These are phyloP conservation scores for Herpetospermum pedunculosum DNA, from an alignment of 306 rosid genomes.

Conservation along the genomic window DNA sequence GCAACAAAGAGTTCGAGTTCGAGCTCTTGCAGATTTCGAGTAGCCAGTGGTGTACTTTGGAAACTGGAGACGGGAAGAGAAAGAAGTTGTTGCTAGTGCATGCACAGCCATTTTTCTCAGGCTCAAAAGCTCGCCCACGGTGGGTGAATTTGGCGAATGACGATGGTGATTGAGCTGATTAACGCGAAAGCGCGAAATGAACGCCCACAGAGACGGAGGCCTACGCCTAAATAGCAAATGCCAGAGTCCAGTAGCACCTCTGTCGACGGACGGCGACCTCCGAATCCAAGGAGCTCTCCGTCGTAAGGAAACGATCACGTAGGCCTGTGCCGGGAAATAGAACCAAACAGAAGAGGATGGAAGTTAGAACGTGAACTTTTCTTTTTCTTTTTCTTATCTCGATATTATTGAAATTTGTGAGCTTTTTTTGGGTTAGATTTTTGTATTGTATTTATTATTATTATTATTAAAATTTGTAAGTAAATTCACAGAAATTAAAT, in stretches of 20 bases:
- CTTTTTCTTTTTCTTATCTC: neutral
- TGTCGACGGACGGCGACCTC: neutral
- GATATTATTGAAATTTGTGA: too few species aligned
- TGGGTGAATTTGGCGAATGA: neutral
- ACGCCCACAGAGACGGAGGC: neutral
- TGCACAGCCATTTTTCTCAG: slow-evolving; percentile 10
- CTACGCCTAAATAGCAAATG: neutral
- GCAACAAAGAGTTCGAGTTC: slow-evolving; percentile 24
- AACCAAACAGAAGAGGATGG: neutral
- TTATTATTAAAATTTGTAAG: too few species aligned
- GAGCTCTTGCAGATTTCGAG: slow-evolving; percentile 11
- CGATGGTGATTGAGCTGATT: neutral
- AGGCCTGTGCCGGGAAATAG: neutral
- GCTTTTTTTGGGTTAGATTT: too few species aligned
- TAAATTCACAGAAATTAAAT: too few species aligned
- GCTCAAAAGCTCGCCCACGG: neutral
- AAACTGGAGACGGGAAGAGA: slow-evolving; percentile 17
- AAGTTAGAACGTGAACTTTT: neutral
- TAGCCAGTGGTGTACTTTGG: neutral
- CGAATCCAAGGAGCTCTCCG: neutral
- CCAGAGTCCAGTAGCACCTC: neutral
- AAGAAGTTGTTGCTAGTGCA: slow-evolving; percentile 17
- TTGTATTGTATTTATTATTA: too few species aligned
- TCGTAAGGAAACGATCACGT: neutral
- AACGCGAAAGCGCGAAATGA: neutral